Evolutionary conservation across 495 filamentous ascomycete species (phyloP), one percentile per base, ranked within the genome.

Genomic region (Penicillium taxi): DNA sequence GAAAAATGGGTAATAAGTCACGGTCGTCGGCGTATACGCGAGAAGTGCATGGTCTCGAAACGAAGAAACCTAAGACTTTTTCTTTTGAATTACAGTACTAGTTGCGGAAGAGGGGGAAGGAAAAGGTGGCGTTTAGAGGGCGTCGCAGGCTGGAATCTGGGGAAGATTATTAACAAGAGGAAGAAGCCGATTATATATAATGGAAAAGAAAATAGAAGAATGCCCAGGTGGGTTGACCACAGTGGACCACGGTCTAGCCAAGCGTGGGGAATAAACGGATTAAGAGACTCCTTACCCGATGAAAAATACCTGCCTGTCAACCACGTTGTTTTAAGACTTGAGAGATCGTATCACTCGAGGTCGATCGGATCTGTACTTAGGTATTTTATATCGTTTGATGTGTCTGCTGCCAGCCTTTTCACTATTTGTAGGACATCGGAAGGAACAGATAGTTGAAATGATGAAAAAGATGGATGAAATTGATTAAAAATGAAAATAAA

Each of bases 1-100:
- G 26, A 24, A 17, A 15, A 16, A 25, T 35, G 25, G 15, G 35
- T 27, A 43, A 22, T 23, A 40, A 31, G 36, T 50, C 47, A 53
- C 32, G 50, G 46, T 42, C 46, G 46, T 42, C 46, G 42, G 43
- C 30, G 48, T 43, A 40, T 24, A 32, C 50, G 50, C 46, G 42
- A 45, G 36, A 32, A 45, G 42, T 39, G 44, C 50, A 53, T 53
- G 45, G 26, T 53, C 33, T 44, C 39, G 27, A 6, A 16, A 30
- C 12, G 27, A 30, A 30, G 27, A 30, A 27, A n/a, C n/a, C 12
- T 7, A 30, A 30, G 18, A 16, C 27, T 30, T 30, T 5, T 13
- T 28, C 5, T 6, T 6, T 28, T 12, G 15, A 6, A 25, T 25
- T 6, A 25, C 6, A 25, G 23, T 6, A 11, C 23, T 25, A 6